A percentile compares a stretch with the other conserved stretches of the same genome.
phyloP scores from a whole-genome alignment of 2,329 filamentous ascomycete genomes.

The Knufia petricola region DNA sequence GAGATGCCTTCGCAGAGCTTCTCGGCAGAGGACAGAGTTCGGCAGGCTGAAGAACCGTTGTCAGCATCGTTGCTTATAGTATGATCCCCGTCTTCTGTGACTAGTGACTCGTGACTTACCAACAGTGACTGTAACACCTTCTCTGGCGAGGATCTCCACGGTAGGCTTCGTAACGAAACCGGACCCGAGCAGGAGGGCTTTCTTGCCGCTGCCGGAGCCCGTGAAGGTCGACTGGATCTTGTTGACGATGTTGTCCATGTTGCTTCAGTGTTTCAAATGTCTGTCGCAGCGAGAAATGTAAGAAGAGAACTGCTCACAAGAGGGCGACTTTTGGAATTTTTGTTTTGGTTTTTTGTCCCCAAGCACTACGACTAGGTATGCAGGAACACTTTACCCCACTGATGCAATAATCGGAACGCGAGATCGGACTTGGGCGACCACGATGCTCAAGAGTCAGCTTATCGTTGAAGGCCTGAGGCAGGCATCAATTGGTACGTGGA shows the following conservation, averaged over 20 bases:
- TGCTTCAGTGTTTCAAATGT: not conserved
- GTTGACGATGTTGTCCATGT: conserved; percentile 15
- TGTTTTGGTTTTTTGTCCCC: not conserved
- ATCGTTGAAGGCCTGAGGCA: too few species aligned
- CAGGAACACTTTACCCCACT: conserved; percentile 6
- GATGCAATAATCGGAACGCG: conserved; percentile 6
- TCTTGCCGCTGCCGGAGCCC: conserved; percentile 11
- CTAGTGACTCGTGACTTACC: conserved; percentile 37
- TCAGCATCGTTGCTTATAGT: conserved; percentile 10
- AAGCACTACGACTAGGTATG: too few species aligned
- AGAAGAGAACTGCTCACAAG: not conserved
- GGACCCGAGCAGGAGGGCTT: conserved; percentile 21
- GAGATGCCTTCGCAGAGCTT: conserved; percentile 62
- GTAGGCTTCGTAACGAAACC: conserved; percentile 50
- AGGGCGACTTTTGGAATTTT: not conserved
- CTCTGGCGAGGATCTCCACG: conserved; percentile 51
- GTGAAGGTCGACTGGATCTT: conserved; percentile 15
- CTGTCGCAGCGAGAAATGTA: not conserved
- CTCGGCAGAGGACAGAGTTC: conserved; percentile 68
- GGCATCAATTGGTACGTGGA: too few species aligned
- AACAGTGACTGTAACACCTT: conserved; percentile 56
- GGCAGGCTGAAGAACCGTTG: conserved; percentile 52
- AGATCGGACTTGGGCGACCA: conserved; percentile 5
- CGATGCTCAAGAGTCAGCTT: too few species aligned
- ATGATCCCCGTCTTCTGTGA: not conserved